phyloP scores from a whole-genome alignment of 2,329 filamentous ascomycete genomes.

The Cladosporium velox region DNA sequence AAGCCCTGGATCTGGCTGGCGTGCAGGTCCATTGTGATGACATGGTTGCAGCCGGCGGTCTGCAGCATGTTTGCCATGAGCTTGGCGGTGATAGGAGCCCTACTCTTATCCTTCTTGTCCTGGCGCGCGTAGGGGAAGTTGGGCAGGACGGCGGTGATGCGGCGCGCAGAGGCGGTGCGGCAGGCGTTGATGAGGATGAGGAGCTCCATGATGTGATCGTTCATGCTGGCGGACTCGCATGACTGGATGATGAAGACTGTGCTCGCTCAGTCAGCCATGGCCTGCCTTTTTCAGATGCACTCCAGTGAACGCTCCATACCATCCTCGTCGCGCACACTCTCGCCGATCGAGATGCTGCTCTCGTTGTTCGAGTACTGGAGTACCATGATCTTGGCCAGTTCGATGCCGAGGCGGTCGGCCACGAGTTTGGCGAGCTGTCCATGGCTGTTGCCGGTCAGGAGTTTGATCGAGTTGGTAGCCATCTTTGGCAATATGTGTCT shows the following conservation, averaged over 20 bases:
- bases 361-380: conserved; percentile 86
- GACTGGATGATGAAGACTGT: conserved; percentile 92
- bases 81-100: conserved; percentile 94
- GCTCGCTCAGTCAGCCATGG: conserved; percentile 17
- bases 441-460: conserved; percentile 75
- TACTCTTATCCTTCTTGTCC: conserved; percentile 95
- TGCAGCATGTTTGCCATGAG: conserved; percentile 97
- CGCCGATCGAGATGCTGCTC: conserved; percentile 88
- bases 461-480: conserved; percentile 73
- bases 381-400: conserved; percentile 76
- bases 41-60: conserved; percentile 87
- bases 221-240: conserved; percentile 92
- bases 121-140: conserved; percentile 97
- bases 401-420: conserved; percentile 70
- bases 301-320: conserved; percentile 49
- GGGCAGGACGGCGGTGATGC: conserved; percentile 92
- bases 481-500: conserved; percentile 44
- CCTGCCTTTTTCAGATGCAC: not conserved
- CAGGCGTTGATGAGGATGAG: conserved; percentile 98
- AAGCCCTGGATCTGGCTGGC: conserved; percentile 94
- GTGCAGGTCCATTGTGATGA: conserved; percentile 96
- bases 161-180: conserved; percentile 78
- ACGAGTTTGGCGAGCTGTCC: conserved; percentile 70
- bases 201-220: conserved; percentile 96
- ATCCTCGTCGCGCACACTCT: conserved; percentile 96